Evolutionary conservation across 2,329 filamentous ascomycete genomes (phyloP), one percentile per base, ranked within the genome.

Genomic region (Diaporthe destruens): DNA sequence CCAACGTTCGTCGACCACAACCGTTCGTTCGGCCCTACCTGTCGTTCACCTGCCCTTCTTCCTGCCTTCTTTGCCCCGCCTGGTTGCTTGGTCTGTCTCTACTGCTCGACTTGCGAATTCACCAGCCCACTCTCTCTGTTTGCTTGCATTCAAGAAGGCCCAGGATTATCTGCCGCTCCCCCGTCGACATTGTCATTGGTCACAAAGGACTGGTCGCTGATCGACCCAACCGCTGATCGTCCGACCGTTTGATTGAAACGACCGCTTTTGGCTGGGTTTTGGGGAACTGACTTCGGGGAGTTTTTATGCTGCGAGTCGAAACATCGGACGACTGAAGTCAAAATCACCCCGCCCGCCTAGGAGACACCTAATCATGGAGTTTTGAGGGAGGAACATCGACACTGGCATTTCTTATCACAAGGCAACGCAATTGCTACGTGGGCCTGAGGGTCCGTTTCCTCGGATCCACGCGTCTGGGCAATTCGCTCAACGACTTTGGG

Each of bases 41-140:
- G 32, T 47, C 32, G 29, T 53, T 14, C 20, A n/a, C 32, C 44
- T 18, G 18, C 25, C 44, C 29, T n/a, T 16, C 18, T 49, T 51
- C n/a, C 32, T 53, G 8, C 51, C 32, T 66, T 39, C 47, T 34
- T 34, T 23, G 44, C 32, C 29, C 29, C n/a, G 61, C 47, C 47
- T 53, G 44, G 32, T 39, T 25, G n/a, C 47, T 53, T 53, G 6
- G 39, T 66, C 61, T 53, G 61, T 66, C 61, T 66, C 53, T 66
- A 66, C 61, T 66, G 61, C 32, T 66, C 61, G 61, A 66, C 25
- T 66, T 66, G 61, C n/a, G 61, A 51, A 51, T 39, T 12, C 61
- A 36, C 44, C 44, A 51, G 14, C n/a, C 44, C 12, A 65, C 61
- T 18, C 32, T 65, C 61, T 44, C 61, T 65, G 44, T 51, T 51